These are phyloP conservation scores for Phytophthora pini DNA, from an alignment of 352 stramenopile species.

Conservation along the genomic window DNA sequence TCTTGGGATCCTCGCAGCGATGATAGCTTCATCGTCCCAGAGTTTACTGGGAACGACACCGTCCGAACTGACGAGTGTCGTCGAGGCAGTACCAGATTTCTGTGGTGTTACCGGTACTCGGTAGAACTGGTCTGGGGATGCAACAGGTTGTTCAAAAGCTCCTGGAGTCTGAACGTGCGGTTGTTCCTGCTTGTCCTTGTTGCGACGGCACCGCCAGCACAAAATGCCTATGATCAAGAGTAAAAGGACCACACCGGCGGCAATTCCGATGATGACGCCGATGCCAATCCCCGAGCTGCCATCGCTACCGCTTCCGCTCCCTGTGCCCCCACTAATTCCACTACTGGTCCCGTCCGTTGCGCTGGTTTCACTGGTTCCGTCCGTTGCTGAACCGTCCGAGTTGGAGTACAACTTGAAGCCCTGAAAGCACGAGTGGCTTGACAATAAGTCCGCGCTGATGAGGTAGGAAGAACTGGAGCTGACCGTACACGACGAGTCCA, in stretches of 20 bases:
- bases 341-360: constrained; percentile 1
- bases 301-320: not conserved
- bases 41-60: constrained; percentile 15
- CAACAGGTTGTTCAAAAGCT: constrained; percentile 8
- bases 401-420: constrained; percentile 37
- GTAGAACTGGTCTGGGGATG: constrained; percentile 22
- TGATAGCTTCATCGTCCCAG: constrained; percentile 46
- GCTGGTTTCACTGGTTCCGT: not conserved
- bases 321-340: constrained; percentile 4
- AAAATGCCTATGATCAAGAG: constrained; percentile 22
- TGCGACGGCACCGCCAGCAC: constrained; percentile 22
- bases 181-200: constrained; percentile 13
- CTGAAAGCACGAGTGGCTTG: constrained; percentile 29
- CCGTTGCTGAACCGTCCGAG: constrained; percentile 16
- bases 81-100: constrained; percentile 25
- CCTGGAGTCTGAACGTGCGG: constrained; percentile 20
- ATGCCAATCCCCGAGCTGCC: constrained; percentile 13
- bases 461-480: constrained; percentile 19
- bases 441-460: constrained; percentile 27
- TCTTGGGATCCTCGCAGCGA: constrained; percentile 30
- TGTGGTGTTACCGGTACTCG: constrained; percentile 17
- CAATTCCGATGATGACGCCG: constrained; percentile 31
- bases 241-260: constrained; percentile 20
- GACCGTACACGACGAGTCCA: constrained; percentile 21
- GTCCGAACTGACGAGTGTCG: constrained; percentile 27